A percentile compares a stretch with the other conserved stretches of the same genome.
phyloP scores from a whole-genome alignment of 108 stramenopile genomes.

The Ochromonas danica region DNA sequence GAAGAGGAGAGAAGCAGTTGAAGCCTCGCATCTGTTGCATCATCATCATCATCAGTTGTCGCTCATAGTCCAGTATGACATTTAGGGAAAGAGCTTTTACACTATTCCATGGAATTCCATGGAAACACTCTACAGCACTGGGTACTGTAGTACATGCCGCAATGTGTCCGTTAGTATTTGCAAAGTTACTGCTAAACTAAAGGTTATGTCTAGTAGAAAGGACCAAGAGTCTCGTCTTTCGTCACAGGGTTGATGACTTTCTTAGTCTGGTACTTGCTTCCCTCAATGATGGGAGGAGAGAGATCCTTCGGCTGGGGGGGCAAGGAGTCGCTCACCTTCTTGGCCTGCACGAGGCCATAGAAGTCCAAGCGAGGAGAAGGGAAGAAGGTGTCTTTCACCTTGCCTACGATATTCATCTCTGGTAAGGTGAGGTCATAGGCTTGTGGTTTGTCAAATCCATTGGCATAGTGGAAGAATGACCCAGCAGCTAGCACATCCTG shows the following conservation, averaged over 20 bases:
- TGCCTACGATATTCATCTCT: background rate
- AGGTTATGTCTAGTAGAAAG: too few relatives aligned
- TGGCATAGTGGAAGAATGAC: background rate
- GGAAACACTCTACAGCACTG: too few relatives aligned
- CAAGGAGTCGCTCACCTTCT: background rate
- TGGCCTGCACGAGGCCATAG: background rate
- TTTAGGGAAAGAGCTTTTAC: slow-evolving; percentile 16
- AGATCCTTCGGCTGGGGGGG: background rate
- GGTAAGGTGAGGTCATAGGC: background rate
- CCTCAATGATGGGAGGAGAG: background rate
- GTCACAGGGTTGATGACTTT: background rate
- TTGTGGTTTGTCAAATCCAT: background rate
- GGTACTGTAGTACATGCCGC: too few relatives aligned
- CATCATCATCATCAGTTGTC: slow-evolving; percentile 15
- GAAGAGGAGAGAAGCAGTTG: slow-evolving; percentile 14
- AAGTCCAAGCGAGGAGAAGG: background rate
- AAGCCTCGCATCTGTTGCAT: slow-evolving; percentile 14
- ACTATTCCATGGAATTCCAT: too few relatives aligned
- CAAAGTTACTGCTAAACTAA: too few relatives aligned
- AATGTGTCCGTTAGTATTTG: too few relatives aligned
- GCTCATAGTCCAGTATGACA: slow-evolving; percentile 15
- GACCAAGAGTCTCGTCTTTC: background rate
- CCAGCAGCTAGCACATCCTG: background rate
- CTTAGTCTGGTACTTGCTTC: background rate
- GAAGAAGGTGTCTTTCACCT: background rate